Percentiles rank a stretch among this genome's conserved stretches.
Evolutionary conservation across 139 green algal genomes (phyloP).

Genomic region (Closterium sp.): DNA sequence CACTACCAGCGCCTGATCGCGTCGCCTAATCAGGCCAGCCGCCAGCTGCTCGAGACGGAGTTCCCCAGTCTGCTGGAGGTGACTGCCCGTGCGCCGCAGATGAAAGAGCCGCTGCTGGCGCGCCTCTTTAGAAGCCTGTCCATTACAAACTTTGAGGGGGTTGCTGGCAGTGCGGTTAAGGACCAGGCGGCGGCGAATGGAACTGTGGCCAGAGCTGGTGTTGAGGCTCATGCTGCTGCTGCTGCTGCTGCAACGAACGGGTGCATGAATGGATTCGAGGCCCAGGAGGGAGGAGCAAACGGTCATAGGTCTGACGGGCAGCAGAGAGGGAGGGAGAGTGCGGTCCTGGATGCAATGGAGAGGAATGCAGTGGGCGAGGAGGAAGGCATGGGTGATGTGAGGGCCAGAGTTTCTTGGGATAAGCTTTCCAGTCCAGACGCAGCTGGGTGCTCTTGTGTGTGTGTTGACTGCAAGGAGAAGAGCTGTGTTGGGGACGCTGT

Average conservation of each 20-base stretch:
- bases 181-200: too few species aligned
- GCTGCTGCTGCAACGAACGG: background rate
- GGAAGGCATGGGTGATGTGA: background rate
- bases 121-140: background rate
- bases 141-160: background rate
- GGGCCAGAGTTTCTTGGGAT: background rate
- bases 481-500: background rate
- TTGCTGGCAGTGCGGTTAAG: background rate
- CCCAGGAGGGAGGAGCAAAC: background rate
- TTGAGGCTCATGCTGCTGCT: background rate
- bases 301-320: background rate
- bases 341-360: background rate
- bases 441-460: background rate
- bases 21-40: background rate
- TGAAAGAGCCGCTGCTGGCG: constrained; percentile 8
- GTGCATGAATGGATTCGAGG: background rate
- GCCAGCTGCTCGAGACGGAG: constrained; percentile 8
- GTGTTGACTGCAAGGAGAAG: background rate
- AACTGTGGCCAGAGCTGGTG: background rate
- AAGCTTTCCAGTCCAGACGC: background rate
- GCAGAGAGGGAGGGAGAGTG: background rate
- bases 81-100: background rate
- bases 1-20: background rate
- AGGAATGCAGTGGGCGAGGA: background rate
- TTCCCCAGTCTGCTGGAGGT: background rate